phyloP scores from a whole-genome alignment of 192 early-diverging fungal genomes.

The Piromyces finnis region DNA sequence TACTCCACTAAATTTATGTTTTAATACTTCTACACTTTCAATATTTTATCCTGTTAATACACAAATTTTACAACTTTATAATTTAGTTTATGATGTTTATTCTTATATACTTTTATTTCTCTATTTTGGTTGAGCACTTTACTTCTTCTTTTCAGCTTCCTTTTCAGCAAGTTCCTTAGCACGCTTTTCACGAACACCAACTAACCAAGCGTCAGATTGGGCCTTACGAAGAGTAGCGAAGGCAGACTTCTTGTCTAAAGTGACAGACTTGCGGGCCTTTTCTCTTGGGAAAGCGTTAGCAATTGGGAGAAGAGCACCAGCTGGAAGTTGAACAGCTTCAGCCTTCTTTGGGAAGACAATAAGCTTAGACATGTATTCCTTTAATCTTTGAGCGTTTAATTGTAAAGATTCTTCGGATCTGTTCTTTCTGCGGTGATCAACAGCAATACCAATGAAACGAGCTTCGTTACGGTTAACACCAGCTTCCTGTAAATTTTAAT shows the following conservation, averaged over 20 bases:
- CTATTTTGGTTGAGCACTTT: not conserved
- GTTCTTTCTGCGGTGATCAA: slow-evolving; percentile 94
- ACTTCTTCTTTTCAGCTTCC: slow-evolving; percentile 53
- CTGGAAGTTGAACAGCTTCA: slow-evolving; percentile 21
- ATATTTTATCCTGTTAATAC: too few relatives aligned
- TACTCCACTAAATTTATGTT: too few relatives aligned
- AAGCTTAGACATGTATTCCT: slow-evolving; percentile 84
- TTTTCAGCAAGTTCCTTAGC: slow-evolving; percentile 64
- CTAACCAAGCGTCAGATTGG: slow-evolving; percentile 49
- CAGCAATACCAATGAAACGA: slow-evolving; percentile 80
- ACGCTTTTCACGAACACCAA: slow-evolving; percentile 67
- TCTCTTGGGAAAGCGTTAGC: slow-evolving; percentile 3
- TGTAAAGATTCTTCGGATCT: slow-evolving; percentile 84
- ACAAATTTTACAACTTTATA: too few relatives aligned
- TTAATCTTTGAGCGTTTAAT: slow-evolving; percentile 81
- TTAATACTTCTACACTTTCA: too few relatives aligned
- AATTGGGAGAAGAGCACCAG: slow-evolving; percentile 1
- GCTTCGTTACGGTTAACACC: slow-evolving; percentile 87
- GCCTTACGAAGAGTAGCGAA: slow-evolving; percentile 63
- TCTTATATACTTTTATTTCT: not conserved
- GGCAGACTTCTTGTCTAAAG: slow-evolving; percentile 38
- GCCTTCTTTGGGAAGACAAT: slow-evolving; percentile 93
- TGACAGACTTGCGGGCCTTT: slow-evolving; percentile 26
- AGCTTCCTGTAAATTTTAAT: slow-evolving; percentile 39
- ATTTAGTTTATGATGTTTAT: too few relatives aligned